Conservation (phyloP, 2,329 filamentous ascomycete species). For the Myriosclerotinia scirpicola region DNA sequence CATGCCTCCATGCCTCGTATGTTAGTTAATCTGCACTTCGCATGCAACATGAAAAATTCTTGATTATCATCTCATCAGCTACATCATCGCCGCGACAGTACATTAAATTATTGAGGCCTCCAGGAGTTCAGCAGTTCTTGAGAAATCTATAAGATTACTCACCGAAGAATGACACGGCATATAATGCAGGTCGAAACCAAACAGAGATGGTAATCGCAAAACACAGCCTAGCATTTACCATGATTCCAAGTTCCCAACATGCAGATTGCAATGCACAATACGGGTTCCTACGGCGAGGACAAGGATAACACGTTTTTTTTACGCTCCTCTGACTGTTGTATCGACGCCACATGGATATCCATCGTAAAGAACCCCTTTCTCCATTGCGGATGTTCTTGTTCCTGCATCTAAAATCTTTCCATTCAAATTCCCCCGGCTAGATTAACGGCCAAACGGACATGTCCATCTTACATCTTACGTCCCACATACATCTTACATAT, state of each 20-base stretch:
- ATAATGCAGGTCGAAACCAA: neutral
- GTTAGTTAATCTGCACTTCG: constrained; percentile 17
- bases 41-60: constrained; percentile 8
- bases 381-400: neutral
- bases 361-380: neutral
- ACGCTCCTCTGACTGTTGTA: neutral
- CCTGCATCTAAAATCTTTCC: neutral
- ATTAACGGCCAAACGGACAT: constrained; percentile 7
- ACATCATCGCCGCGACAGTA: neutral
- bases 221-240: constrained; percentile 6
- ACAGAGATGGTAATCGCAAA: neutral
- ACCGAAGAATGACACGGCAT: constrained; percentile 14
- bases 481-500: neutral
- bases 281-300: neutral
- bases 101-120: neutral
- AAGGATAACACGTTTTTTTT: constrained; percentile 20
- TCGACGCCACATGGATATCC: constrained; percentile 12
- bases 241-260: neutral
- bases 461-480: neutral
- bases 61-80: neutral
- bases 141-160: neutral
- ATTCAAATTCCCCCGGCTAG: neutral
- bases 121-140: neutral
- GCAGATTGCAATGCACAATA: constrained; percentile 8
- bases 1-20: constrained; percentile 11